Evolutionary conservation across 2,329 filamentous ascomycete genomes (phyloP), one percentile per base, ranked within the genome.

Genomic region (Colletotrichum karsti): DNA sequence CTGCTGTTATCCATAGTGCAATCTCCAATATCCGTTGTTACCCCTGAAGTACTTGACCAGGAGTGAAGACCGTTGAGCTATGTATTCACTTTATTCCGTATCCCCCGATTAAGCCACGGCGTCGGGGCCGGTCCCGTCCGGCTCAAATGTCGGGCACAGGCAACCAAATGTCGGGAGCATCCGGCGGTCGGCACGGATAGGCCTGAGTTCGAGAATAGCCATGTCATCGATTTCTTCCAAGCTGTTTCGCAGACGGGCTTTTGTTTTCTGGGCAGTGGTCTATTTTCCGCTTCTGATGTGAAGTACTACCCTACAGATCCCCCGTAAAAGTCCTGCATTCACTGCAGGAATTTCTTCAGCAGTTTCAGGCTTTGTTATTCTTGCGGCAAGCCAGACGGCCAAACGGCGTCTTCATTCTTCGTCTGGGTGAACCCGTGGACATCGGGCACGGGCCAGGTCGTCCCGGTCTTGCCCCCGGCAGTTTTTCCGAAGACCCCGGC

Each of bases 401-500:
- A n/a, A n/a, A 33, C 4, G 24, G 22, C 4, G 20, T 18, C 44
- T 51, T 33, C 41, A 48, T 48, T 18, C 55, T 46, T 60, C 7
- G 26, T 59, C 30, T 30, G 30, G 37, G n/a, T n/a, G n/a, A n/a
- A 39, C 4, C 30, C 15, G 28, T 46, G n/a, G n/a, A n/a, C 54
- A 20, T n/a, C 2, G 10, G 39, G 58, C 51, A 63, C 59, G 26
- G 26, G 44, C 63, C 59, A 63, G 10, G 2, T 3, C 5, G 9
- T 18, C 22, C 20, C 33, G 10, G 28, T n/a, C 15, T 20, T 35
- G n/a, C 18, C 15, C 39, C 26, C 15, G 33, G 51, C 42, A 57
- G 54, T 68, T 68, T 68, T 68, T 65, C 65, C 65, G 64, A 68
- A 22, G 37, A 30, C 28, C 48, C 46, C 5, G 15, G n/a, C n/a